Base-by-base conservation (phyloP, 2,329 filamentous ascomycete genomes). In the Fusarium algeriense region DNA sequence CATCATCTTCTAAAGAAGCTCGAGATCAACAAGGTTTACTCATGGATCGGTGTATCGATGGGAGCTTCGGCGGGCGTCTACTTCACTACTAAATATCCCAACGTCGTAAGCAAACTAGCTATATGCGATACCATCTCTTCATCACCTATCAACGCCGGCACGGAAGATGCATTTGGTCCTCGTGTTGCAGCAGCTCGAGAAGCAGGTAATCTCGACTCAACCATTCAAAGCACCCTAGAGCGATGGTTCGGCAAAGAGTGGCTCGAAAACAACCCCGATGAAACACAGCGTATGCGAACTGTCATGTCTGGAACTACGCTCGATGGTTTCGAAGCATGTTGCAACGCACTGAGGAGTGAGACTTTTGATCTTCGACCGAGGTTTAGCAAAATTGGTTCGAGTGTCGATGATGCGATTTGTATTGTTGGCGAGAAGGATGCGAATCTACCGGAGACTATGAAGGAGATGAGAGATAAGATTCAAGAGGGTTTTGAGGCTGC, bases 1-100 rank as follows among this genome's bases (percentile, higher is more conserved):
- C 58, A 73, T 43, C 62, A 74, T n/a, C 78, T 85, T 7, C 71
- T 85, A 2, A 48, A 67, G 3, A 65, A 77, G 19, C 76, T 83
- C 6, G 68, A 69, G 10, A 77, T 83, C 35, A 48, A 64, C 8
- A 76, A 69, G 23, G 61, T 83, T 9, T 75, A 82, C 58, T 78
- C 80, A 6, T 85, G 83, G 83, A 75, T 85, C 11, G 83, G 83
- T 4, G 82, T 85, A 2, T 85, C 83, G 14, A 84, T 85, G 81
- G 83, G 84, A 26, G 84, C 81, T 11, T 78, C 81, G 1, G 80
- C 78, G 2, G 81, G 81, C 23, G 71, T 84, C 52, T 78, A 79
- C 60, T 85, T 84, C 67, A 77, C 77, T 2, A 76, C 77, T 7
- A 78, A 75, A 58, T 81, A 83, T 62, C 82, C 82, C 7, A 78